Evolutionary conservation across 2,329 filamentous ascomycete genomes (phyloP), one percentile per base, ranked within the genome.

Genomic region (Beauveria medogensis): DNA sequence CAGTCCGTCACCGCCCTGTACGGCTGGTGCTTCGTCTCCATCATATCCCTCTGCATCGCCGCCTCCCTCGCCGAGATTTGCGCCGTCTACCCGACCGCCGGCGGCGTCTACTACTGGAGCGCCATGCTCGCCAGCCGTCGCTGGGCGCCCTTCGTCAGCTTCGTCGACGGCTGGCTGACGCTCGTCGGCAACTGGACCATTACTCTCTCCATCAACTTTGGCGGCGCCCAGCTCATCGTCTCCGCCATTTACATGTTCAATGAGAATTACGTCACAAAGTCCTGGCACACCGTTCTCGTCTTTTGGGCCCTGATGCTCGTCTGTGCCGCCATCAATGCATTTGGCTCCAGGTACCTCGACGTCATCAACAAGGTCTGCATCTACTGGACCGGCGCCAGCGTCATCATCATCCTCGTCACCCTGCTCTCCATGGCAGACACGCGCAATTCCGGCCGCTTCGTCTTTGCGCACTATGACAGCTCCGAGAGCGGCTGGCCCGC

Each of bases 241-340:
- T 85, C 85, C 57, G 80, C 88, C 57, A 86, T 90, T 61, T 79
- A 82, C n/a, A 75, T 91, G 60, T 83, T 87, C 70, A 75, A 88
- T 66, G 77, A 84, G 5, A 77, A 74, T 63, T 91, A 86, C 68
- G 76, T 78, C 46, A 67, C 83, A 3, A 74, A 87, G 65, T 68
- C 81, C 24, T 91, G 87, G 86, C 88, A 91, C 71, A 86, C 89
- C 60, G 90, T 91, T 69, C 74, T 91, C 51, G 87, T 90, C 65
- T 91, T 91, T 72, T 82, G 88, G 66, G 86, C 77, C 20, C 86
- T 86, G 67, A 88, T 84, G 63, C 63, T 86, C 37, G 73, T 82
- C 20, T 86, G 85, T 48, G 86, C 89, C 63, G 63, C 83, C 59
- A 77, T 91, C 71, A 91, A 91, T 65, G 83, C 85, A 7, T 88